Base-by-base conservation (phyloP, 768 basidiomycete genomes). In the Ramaria rubella region DNA sequence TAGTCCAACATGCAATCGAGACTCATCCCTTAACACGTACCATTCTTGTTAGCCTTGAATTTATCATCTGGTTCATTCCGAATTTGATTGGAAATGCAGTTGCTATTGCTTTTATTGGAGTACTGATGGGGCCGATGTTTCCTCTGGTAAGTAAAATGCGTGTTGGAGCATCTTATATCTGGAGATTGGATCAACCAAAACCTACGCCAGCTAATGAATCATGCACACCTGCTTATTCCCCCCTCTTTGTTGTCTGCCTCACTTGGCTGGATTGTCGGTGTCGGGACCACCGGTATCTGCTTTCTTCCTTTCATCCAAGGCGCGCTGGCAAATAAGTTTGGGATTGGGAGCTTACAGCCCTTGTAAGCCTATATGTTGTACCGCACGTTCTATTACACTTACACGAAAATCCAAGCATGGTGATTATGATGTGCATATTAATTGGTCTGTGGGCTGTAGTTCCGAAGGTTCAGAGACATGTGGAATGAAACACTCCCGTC, bases 101-200 rank as follows among this genome's bases (percentile, higher is more conserved):
- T 3, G 80, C 83, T 0, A 75, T 89, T 23, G 77, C 84, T 2
- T 61, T 87, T 45, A 69, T 87, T 15, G 88, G 87, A 17, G 48
- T 88, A 8, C 68, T 88, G 23, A 72, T 90, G n/a, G 88, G 86
- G 0, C 87, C 86, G 2, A 80, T 89, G 72, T 89, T 85, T 64
- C 86, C 85, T 1, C 79, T 87, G 19, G 64, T 67, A 40, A 67
- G 70, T 43, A 61, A 62, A 40, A 58, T 60, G 26, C 56, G 59
- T n/a, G 64, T 52, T 19, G 33, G 51, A 19, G 26, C 19, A 4
- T 50, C 5, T 5, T 52, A 27, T n/a, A n/a, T 43, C 29, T 38
- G 17, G 38, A 21, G 8, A 48, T 7, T 54, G 6, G 11, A 26
- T 33, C 30, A 23, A 26, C 12, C n/a, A 19, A 54, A 23, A 23